Conservation (phyloP, 768 basidiomycete genomes). For the Leccinellum rugosiceps region DNA sequence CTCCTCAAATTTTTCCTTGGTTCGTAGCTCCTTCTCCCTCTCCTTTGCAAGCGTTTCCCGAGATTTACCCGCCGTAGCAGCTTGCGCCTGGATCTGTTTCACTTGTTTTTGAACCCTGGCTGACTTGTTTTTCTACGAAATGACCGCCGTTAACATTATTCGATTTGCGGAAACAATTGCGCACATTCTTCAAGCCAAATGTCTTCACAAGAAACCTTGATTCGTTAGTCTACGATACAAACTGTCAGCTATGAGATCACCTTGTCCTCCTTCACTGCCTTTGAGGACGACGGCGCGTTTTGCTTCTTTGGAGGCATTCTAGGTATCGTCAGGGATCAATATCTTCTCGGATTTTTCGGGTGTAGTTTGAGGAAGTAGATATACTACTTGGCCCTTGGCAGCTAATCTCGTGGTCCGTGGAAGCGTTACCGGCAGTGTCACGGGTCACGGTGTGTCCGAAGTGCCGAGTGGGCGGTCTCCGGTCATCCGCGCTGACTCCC, state of each 20-base stretch:
- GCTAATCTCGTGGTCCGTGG: background rate
- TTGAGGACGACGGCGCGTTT: conserved; percentile 52
- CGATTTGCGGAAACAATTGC: conserved; percentile 26
- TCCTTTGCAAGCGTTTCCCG: conserved; percentile 79
- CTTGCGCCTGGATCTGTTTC: conserved; percentile 75
- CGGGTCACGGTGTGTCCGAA: background rate
- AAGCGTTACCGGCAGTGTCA: background rate
- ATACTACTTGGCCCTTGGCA: background rate
- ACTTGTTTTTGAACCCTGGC: conserved; percentile 88
- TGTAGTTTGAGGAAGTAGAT: background rate
- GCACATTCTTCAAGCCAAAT: conserved; percentile 85
- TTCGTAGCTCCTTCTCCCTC: conserved; percentile 74
- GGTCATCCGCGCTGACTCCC: background rate
- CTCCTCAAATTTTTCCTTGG: conserved; percentile 73
- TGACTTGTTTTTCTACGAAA: conserved; percentile 85
- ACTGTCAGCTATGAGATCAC: conserved; percentile 36
- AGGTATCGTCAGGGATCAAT: background rate
- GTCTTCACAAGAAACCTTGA: conserved; percentile 49
- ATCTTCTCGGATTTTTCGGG: background rate
- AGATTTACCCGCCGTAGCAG: conserved; percentile 73
- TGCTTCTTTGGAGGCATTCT: conserved; percentile 83
- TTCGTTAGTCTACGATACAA: conserved; percentile 23
- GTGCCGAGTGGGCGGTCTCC: no score
- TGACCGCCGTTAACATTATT: conserved; percentile 8
- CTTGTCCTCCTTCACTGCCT: conserved; percentile 83